phyloP scores from a whole-genome alignment of 805 yeast genomes.

The Sugiyamaella americana region DNA sequence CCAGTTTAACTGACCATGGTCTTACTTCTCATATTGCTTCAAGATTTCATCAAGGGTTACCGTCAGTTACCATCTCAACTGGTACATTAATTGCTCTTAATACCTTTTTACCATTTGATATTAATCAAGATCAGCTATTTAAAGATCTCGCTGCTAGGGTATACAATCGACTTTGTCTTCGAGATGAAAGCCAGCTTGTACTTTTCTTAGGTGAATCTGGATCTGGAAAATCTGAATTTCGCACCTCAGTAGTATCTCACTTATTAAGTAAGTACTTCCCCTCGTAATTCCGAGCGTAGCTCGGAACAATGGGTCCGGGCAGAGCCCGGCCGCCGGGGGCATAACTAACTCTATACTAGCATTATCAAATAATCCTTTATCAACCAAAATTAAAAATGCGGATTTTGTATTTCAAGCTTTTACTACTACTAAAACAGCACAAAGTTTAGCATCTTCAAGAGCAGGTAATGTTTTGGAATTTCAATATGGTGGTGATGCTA shows the following conservation, averaged over 20 bases:
- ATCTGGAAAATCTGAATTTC: slow-evolving; percentile 36
- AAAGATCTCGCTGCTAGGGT: slow-evolving; percentile 35
- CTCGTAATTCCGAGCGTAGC: too few species aligned
- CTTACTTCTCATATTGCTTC: slow-evolving; percentile 40
- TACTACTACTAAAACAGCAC: slow-evolving; percentile 35
- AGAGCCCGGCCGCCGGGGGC: not conserved
- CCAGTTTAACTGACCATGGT: slow-evolving; percentile 34
- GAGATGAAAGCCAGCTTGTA: slow-evolving; percentile 35
- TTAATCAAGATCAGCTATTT: slow-evolving; percentile 34
- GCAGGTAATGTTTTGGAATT: slow-evolving; percentile 52
- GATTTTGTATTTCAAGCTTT: slow-evolving; percentile 34
- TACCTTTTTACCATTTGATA: slow-evolving; percentile 33
- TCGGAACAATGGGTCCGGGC: not conserved
- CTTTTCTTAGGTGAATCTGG: slow-evolving; percentile 38
- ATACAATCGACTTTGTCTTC: slow-evolving; percentile 32
- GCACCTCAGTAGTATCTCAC: slow-evolving; percentile 28
- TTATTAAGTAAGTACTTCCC: slow-evolving; percentile 27
- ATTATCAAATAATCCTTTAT: slow-evolving; percentile 33
- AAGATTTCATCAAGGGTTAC: slow-evolving; percentile 37
- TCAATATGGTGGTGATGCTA: slow-evolving; percentile 42
- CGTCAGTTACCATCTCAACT: slow-evolving; percentile 35
- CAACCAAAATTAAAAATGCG: slow-evolving; percentile 31
- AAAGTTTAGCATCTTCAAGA: slow-evolving; percentile 38
- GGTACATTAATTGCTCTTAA: slow-evolving; percentile 36
- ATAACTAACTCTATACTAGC: slow-evolving; percentile 14